phyloP scores from a whole-genome alignment of 106 monocot genomes.

The Apostasia shenzhenica region DNA sequence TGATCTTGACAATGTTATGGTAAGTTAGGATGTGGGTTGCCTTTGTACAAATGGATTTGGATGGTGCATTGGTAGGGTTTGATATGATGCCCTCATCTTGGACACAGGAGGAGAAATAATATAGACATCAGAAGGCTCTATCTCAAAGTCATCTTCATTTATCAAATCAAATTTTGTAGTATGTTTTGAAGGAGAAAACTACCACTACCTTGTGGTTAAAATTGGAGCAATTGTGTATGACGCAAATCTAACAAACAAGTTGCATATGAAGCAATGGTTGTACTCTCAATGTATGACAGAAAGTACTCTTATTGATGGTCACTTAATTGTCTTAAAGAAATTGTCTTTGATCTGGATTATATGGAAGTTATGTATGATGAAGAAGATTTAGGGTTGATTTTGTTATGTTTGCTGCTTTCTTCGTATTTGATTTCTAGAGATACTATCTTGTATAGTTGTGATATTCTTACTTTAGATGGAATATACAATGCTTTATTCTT shows the following conservation, averaged over 20 bases:
- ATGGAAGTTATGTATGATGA: neutral
- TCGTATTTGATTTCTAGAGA: neutral
- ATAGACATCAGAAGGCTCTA: neutral
- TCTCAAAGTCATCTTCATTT: constrained; percentile 5
- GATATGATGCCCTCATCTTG: neutral
- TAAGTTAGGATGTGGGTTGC: constrained; percentile 4
- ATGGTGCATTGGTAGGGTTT: neutral
- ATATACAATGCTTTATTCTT: neutral
- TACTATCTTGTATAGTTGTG: neutral
- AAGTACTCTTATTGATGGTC: neutral
- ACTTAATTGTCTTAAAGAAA: neutral
- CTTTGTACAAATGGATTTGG: neutral
- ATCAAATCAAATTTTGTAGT: neutral
- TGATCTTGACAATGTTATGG: neutral
- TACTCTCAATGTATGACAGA: neutral
- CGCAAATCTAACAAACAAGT: neutral
- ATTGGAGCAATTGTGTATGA: too few relatives aligned
- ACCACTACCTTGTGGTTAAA: neutral
- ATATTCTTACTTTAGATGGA: neutral
- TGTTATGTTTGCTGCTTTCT: neutral
- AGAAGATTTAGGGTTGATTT: neutral
- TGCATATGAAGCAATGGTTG: neutral
- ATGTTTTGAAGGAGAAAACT: neutral
- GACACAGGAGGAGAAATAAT: neutral
- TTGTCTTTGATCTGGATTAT: neutral